A percentile compares a stretch with the other conserved stretches of the same genome.
Conservation (phyloP, 768 basidiomycete species). For the Lentinus tigrinus region DNA sequence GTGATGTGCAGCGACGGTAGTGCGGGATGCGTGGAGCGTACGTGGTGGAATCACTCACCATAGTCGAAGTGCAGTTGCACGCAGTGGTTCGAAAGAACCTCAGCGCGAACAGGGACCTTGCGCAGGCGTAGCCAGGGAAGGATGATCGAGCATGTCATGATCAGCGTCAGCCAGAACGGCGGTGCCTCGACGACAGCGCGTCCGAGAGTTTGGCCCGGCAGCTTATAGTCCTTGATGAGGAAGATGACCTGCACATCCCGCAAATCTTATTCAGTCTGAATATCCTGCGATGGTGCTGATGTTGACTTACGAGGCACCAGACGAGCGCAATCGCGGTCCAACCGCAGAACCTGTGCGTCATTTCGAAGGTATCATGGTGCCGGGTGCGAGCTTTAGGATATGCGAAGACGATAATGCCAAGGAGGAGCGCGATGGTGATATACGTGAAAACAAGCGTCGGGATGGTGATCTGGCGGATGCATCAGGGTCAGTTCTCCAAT, state of each 20-base stretch:
- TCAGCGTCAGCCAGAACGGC: slow-evolving; percentile 54
- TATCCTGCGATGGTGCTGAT: not conserved
- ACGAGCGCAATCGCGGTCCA: slow-evolving; percentile 53
- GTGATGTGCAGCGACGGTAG: no score
- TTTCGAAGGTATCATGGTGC: slow-evolving; percentile 51
- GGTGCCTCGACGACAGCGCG: slow-evolving; percentile 39
- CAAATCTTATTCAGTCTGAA: not conserved
- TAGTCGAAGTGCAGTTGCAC: slow-evolving; percentile 57
- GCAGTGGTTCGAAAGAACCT: slow-evolving; percentile 52
- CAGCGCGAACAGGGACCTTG: slow-evolving; percentile 49
- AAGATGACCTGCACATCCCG: slow-evolving; percentile 37
- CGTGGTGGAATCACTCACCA: slow-evolving; percentile 30
- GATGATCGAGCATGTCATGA: slow-evolving; percentile 52
- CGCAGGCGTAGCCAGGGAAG: slow-evolving; percentile 55
- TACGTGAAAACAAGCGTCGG: slow-evolving; percentile 50
- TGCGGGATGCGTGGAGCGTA: not conserved
- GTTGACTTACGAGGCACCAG: slow-evolving; percentile 44
- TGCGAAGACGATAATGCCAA: slow-evolving; percentile 50
- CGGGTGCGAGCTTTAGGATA: slow-evolving; percentile 44
- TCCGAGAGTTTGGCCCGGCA: slow-evolving; percentile 35
- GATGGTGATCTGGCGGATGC: slow-evolving; percentile 38
- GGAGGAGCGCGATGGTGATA: slow-evolving; percentile 42
- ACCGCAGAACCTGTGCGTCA: slow-evolving; percentile 52
- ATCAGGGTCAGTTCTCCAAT: slow-evolving; percentile 9
- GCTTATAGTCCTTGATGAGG: slow-evolving; percentile 50